Conservation (phyloP, 2,329 filamentous ascomycete genomes). For the Cyphellophora attinorum region DNA sequence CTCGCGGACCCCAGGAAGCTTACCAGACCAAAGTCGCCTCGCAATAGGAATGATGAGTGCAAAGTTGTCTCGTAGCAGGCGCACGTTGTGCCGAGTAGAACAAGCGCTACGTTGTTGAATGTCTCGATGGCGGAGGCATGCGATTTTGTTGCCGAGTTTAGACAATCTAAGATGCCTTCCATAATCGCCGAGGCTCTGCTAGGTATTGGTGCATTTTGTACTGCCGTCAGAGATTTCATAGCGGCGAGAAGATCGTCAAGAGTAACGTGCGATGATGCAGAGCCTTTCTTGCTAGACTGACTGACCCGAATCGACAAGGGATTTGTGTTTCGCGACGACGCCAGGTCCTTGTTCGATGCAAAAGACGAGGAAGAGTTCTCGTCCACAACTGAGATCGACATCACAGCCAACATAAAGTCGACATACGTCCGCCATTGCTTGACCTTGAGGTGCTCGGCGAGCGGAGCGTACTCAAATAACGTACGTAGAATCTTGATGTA, state of each 20-base stretch:
- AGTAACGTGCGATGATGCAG: constrained; percentile 4
- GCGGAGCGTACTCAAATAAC: constrained; percentile 62
- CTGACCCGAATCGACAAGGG: constrained; percentile 11
- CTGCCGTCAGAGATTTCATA: constrained; percentile 11
- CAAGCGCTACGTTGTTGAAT: constrained; percentile 61
- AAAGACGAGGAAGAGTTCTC: not conserved
- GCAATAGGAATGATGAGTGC: constrained; percentile 60
- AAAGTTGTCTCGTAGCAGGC: constrained; percentile 51
- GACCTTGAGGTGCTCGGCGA: constrained; percentile 67
- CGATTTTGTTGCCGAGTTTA: constrained; percentile 21
- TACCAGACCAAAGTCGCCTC: constrained; percentile 59
- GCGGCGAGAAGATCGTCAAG: constrained; percentile 14
- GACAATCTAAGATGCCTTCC: constrained; percentile 8
- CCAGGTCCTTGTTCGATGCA: constrained; percentile 19
- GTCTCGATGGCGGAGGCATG: constrained; percentile 67
- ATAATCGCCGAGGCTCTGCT: constrained; percentile 9
- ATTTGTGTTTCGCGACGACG: constrained; percentile 27
- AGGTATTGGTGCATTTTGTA: constrained; percentile 14
- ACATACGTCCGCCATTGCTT: constrained; percentile 60
- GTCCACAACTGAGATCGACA: constrained; percentile 27
- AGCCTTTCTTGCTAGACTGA: not conserved
- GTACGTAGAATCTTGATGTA: constrained; percentile 68
- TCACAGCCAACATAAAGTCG: constrained; percentile 59
- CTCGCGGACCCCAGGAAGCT: constrained; percentile 60
- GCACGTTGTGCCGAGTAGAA: constrained; percentile 55